Conservation (phyloP, 2,329 filamentous ascomycete genomes). For the Alternaria longipes region DNA sequence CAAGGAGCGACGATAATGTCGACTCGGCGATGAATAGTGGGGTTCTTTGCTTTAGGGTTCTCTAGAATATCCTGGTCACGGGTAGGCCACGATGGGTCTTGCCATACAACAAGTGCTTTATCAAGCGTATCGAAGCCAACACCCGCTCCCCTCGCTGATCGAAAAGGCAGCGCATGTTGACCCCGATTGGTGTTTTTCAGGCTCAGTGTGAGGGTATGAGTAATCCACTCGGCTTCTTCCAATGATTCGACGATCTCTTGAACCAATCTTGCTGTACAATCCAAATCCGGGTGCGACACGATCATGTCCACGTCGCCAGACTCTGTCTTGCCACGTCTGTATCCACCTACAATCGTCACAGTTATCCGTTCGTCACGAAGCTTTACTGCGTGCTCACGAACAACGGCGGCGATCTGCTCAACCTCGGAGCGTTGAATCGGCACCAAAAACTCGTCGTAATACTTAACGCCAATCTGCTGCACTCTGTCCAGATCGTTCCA, state of each 20-base stretch:
- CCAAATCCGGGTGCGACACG: slow-evolving; percentile 78
- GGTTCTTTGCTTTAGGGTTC: slow-evolving; percentile 64
- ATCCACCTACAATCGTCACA: slow-evolving; percentile 77
- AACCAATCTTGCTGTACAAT: slow-evolving; percentile 74
- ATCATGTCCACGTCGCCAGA: slow-evolving; percentile 88
- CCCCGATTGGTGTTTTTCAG: slow-evolving; percentile 75
- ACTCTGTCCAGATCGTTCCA: slow-evolving; percentile 79
- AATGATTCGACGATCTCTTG: slow-evolving; percentile 74
- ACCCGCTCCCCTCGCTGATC: slow-evolving; percentile 52
- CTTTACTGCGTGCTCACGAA: slow-evolving; percentile 72
- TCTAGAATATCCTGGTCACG: slow-evolving; percentile 48
- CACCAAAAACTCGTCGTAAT: slow-evolving; percentile 82
- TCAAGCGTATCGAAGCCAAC: slow-evolving; percentile 87
- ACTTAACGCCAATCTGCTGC: slow-evolving; percentile 94
- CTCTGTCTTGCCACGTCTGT: slow-evolving; percentile 77
- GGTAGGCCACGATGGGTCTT: slow-evolving; percentile 66
- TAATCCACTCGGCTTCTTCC: slow-evolving; percentile 75
- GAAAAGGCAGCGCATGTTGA: slow-evolving; percentile 70
- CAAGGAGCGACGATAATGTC: slow-evolving; percentile 93
- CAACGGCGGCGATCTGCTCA: slow-evolving; percentile 69
- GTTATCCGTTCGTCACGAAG: slow-evolving; percentile 66
- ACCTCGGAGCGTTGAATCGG: slow-evolving; percentile 79
- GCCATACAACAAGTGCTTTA: slow-evolving; percentile 93
- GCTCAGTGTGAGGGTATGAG: slow-evolving; percentile 79
- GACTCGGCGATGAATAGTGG: slow-evolving; percentile 81